Base-by-base conservation (phyloP, 129 eudicot genomes). In the Flaveria ramosissima region DNA sequence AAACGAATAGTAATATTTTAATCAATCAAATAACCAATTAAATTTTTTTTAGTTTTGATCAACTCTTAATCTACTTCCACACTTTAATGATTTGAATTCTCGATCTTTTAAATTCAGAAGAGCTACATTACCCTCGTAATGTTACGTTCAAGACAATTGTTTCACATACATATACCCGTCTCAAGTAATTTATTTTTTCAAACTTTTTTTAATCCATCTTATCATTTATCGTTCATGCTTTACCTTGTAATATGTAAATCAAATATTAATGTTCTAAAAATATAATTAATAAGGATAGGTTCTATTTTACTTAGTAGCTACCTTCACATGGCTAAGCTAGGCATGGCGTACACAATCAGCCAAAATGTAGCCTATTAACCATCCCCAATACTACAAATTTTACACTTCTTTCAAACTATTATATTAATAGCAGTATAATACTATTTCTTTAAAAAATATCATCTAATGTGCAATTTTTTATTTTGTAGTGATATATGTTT, bases 271-370 rank as follows among this genome's bases (percentile, higher is more conserved):
- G 30, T 9, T 57, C 30, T 20, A 57, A 61, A n/a, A 26, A 26
- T 26, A 26, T 61, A 26, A 19, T 23, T n/a, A 10, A 19, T 10
- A 8, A 19, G 9, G 15, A 68, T 68, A 21, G 16, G 41, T 46
- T 32, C 1, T 9, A 8, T 68, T 41, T 69, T 46, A 27, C 13
- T 43, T 30, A 7, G 53, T 20, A 19, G 7, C 17, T 55, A 27
- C 30, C 27, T 56, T 74, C 78, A 74, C 78, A 74, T 74, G 78
- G 78, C 59, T 74, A 74, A 59, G 59, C 45, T 36, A 36, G 41
- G 41, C 41, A 36, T 36, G 41, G 41, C 41, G 41, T 36, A 36
- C 41, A 36, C 41, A 36, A 36, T 5, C 41, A 36, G 41, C 1
- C 41, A 36, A 30, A 30, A 36, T 36, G 41, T 6, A 36, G 41